Evolutionary conservation across 257 asterid species (phyloP).

Genomic region (Nicotiana paniculata): DNA sequence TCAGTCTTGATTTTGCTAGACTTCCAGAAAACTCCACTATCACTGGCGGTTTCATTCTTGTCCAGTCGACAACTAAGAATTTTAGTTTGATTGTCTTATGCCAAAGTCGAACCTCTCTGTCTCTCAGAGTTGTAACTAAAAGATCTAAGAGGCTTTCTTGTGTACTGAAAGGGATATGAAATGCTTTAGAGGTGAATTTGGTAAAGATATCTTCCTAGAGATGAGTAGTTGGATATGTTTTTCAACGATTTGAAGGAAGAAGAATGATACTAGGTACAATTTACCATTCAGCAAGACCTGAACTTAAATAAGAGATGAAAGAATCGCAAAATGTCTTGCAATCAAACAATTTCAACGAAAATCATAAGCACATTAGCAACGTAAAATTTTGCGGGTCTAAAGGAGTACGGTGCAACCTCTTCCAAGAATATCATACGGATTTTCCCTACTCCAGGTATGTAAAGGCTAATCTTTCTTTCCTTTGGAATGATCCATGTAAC

Average conservation of each 20-base stretch:
- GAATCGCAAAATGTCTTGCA: too few relatives aligned
- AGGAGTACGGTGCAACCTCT: too few relatives aligned
- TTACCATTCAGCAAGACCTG: too few relatives aligned
- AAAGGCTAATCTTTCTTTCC: too few relatives aligned
- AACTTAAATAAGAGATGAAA: too few relatives aligned
- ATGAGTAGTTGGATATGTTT: neutral
- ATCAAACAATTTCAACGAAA: too few relatives aligned
- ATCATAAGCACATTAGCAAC: too few relatives aligned
- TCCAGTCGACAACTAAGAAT: neutral
- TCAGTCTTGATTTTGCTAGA: neutral
- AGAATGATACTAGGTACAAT: neutral
- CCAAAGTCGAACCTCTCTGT: neutral
- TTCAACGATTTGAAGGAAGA: neutral
- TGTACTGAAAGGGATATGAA: neutral
- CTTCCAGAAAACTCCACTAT: neutral
- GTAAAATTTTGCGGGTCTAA: too few relatives aligned
- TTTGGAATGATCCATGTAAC: too few relatives aligned
- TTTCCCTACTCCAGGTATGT: too few relatives aligned
- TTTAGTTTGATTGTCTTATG: neutral
- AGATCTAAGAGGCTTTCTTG: neutral
- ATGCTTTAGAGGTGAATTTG: neutral
- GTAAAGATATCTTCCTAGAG: neutral
- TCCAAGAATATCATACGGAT: too few relatives aligned
- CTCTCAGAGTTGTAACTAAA: neutral
- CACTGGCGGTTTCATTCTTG: neutral